Conservation (phyloP, 805 yeast genomes). For the Spathaspora girioi region DNA sequence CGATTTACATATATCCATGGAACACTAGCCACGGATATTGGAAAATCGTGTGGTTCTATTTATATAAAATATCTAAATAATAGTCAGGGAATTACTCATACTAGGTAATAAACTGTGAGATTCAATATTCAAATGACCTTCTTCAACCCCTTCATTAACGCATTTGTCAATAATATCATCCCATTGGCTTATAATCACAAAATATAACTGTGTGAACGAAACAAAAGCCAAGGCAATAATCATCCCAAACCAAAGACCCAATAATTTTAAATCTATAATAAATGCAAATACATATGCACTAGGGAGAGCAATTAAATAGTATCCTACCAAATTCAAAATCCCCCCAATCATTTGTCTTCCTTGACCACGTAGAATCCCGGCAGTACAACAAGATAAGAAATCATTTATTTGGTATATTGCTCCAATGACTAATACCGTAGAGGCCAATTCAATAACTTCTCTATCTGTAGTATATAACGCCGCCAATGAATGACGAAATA, state of each 20-base stretch:
- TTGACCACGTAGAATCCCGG: constrained; percentile 56
- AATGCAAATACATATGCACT: constrained; percentile 44
- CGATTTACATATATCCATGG: too few relatives aligned
- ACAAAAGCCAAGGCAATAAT: constrained; percentile 39
- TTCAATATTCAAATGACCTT: constrained; percentile 25
- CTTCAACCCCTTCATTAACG: constrained; percentile 42
- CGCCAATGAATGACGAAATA: constrained; percentile 36
- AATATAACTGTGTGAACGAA: constrained; percentile 38
- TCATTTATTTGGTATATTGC: constrained; percentile 53
- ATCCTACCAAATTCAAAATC: constrained; percentile 43
- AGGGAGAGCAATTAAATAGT: constrained; percentile 49
- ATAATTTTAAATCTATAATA: constrained; percentile 31
- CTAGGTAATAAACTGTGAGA: constrained; percentile 29
- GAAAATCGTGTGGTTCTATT: too few relatives aligned
- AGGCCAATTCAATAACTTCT: constrained; percentile 32
- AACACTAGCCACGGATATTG: too few relatives aligned
- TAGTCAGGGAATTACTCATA: constrained; percentile 14
- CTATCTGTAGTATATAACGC: constrained; percentile 39
- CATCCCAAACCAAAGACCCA: constrained; percentile 50
- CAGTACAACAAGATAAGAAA: constrained; percentile 45
- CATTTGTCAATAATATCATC: constrained; percentile 37
- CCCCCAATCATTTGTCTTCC: constrained; percentile 59
- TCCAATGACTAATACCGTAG: constrained; percentile 42
- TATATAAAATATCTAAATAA: too few relatives aligned
- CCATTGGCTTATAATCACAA: constrained; percentile 43